phyloP scores from a whole-genome alignment of 2,329 filamentous ascomycete species.

The Mariannaea sp. region DNA sequence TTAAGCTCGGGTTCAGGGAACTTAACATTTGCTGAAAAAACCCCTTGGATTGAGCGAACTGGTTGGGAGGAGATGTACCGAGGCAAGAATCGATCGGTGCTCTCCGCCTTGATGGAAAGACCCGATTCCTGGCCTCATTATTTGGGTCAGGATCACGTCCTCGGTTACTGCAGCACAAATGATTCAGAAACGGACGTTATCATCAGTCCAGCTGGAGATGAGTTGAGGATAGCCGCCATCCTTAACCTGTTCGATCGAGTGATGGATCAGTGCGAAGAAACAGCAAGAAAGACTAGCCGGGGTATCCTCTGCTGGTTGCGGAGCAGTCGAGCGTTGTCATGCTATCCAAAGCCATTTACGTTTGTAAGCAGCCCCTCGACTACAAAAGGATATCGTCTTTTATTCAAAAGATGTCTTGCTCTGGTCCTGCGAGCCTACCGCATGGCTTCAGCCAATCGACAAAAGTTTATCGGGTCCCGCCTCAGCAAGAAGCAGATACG shows the following conservation, averaged over 20 bases:
- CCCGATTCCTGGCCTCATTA: not conserved
- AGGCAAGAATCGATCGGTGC: not conserved
- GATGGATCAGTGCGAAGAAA: slow-evolving; percentile 7
- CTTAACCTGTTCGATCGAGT: not conserved
- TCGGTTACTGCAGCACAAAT: not conserved
- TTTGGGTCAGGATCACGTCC: not conserved
- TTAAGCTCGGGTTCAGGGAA: not conserved
- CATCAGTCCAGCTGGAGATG: not conserved
- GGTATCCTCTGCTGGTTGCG: slow-evolving; percentile 10
- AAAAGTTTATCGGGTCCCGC: not conserved
- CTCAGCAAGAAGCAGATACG: slow-evolving; percentile 6
- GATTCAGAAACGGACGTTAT: not conserved
- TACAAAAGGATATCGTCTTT: not conserved
- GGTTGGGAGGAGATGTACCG: slow-evolving; percentile 5
- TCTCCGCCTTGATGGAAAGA: not conserved
- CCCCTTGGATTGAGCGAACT: not conserved
- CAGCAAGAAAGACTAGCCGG: slow-evolving; percentile 4
- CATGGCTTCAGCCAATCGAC: not conserved
- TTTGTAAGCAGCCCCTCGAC: slow-evolving; percentile 2
- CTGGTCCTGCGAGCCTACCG: slow-evolving; percentile 10
- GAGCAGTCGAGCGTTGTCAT: not conserved
- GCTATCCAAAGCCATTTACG: slow-evolving; percentile 2
- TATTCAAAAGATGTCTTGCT: slow-evolving; percentile 7
- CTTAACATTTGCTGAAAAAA: too few relatives aligned
- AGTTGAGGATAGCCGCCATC: not conserved